Evolutionary conservation across 352 stramenopile species (phyloP).

Genomic region (Aphanomyces stellatus): DNA sequence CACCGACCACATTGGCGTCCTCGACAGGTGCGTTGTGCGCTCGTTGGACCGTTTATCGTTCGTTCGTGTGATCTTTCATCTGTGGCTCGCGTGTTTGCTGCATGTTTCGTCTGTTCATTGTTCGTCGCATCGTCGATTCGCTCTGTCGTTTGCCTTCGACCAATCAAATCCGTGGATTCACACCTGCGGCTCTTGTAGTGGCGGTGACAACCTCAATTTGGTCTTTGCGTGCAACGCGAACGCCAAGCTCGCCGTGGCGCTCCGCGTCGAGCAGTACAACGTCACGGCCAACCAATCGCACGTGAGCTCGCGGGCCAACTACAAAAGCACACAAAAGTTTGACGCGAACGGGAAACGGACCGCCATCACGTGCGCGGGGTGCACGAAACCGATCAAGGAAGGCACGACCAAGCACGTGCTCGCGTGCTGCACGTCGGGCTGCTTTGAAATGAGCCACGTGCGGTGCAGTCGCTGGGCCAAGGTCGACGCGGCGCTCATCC

Average conservation of each 20-base stretch:
- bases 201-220: constrained; percentile 45
- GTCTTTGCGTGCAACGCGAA: constrained; percentile 43
- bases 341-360: constrained; percentile 43
- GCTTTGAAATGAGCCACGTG: constrained; percentile 50
- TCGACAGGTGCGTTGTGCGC: constrained; percentile 28
- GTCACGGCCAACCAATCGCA: constrained; percentile 21
- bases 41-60: background rate
- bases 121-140: too few relatives aligned
- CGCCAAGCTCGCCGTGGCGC: constrained; percentile 34
- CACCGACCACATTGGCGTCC: constrained; percentile 23
- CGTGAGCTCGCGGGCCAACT: constrained; percentile 1
- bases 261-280: constrained; percentile 54
- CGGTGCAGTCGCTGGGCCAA: constrained; percentile 53
- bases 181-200: constrained; percentile 20
- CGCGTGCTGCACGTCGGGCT: constrained; percentile 39
- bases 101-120: too few relatives aligned
- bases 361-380: constrained; percentile 43
- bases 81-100: too few relatives aligned
- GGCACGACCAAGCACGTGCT: constrained; percentile 22
- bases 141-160: too few relatives aligned
- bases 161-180: too few relatives aligned
- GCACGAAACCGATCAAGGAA: constrained; percentile 27
- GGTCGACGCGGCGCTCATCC: constrained; percentile 27
- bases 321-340: constrained; percentile 40
- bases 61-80: too few relatives aligned